Evolutionary conservation across 495 filamentous ascomycete species (phyloP).

Genomic region (Margaritispora aquatica): DNA sequence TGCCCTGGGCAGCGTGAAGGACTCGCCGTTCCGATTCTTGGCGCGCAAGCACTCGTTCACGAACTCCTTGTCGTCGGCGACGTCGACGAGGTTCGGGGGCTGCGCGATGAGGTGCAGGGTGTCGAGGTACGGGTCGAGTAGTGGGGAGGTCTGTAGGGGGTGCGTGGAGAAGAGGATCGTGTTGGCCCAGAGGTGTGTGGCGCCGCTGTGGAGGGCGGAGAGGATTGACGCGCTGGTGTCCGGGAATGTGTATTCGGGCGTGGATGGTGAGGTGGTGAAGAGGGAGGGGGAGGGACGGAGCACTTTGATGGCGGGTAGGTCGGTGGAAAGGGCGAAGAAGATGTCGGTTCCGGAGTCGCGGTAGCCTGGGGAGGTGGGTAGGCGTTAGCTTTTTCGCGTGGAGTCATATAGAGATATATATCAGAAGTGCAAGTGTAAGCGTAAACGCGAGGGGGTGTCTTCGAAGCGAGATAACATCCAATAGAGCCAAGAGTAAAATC

Average conservation of each 20-base stretch:
- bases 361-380: no score
- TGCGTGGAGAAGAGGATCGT: conserved; percentile 33
- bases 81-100: conserved; percentile 31
- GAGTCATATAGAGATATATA: no score
- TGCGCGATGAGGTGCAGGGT: conserved; percentile 29
- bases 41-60: conserved; percentile 28
- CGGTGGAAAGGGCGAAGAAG: conserved; percentile 24
- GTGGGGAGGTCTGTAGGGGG: conserved; percentile 28
- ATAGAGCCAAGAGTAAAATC: no score
- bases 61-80: conserved; percentile 35
- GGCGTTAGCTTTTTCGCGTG: no score
- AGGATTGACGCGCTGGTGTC: conserved; percentile 33
- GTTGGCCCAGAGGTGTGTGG: conserved; percentile 36
- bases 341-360: conserved; percentile 36
- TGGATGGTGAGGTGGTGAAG: neutral
- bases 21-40: no score
- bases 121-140: conserved; percentile 15
- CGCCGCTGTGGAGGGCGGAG: conserved; percentile 27
- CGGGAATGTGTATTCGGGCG: conserved; percentile 28
- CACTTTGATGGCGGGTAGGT: conserved; percentile 18
- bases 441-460: no score
- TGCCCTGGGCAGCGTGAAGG: neutral
- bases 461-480: no score
- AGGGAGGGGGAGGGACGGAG: conserved; percentile 13
- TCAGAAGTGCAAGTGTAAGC: no score